Percentiles rank a stretch among this genome's conserved stretches.
These are phyloP conservation scores for Didymella glomerata DNA, from an alignment of 2,329 filamentous ascomycete genomes.

Conservation along the genomic window DNA sequence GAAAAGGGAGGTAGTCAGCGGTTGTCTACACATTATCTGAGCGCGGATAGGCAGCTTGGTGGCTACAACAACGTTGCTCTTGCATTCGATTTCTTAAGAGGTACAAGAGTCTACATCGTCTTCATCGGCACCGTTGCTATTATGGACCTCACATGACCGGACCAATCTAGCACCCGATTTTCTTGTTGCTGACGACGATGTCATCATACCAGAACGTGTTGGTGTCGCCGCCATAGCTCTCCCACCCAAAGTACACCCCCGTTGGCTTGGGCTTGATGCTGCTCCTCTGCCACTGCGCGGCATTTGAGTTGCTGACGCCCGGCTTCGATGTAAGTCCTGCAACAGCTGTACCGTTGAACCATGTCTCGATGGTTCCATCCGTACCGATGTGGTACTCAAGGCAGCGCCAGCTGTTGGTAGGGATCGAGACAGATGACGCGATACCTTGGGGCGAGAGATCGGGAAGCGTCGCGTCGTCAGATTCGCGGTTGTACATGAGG, in stretches of 20 bases:
- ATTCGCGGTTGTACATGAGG: constrained; percentile 71
- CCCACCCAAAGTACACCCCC: constrained; percentile 69
- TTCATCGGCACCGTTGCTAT: too few species aligned
- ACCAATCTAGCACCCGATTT: constrained; percentile 58
- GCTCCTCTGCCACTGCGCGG: constrained; percentile 62
- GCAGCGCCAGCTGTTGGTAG: constrained; percentile 64
- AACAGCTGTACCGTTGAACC: constrained; percentile 64
- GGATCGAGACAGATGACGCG: constrained; percentile 61
- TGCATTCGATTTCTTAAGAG: too few species aligned
- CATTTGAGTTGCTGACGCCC: constrained; percentile 61
- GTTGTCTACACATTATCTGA: too few species aligned
- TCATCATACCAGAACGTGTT: constrained; percentile 73
- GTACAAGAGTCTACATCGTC: too few species aligned
- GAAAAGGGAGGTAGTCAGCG: too few species aligned
- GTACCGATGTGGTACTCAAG: constrained; percentile 68
- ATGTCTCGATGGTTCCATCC: constrained; percentile 68
- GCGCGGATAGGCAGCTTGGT: too few species aligned
- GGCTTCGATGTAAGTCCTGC: constrained; percentile 60
- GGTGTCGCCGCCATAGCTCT: constrained; percentile 66
- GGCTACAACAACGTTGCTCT: too few species aligned
- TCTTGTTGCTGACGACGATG: constrained; percentile 58
- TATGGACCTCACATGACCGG: neutral
- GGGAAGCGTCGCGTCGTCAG: constrained; percentile 68
- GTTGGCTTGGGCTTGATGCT: constrained; percentile 61
- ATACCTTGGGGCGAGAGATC: constrained; percentile 68